Conservation (phyloP, 2,329 filamentous ascomycete species). For the Cladophialophora carrionii region DNA sequence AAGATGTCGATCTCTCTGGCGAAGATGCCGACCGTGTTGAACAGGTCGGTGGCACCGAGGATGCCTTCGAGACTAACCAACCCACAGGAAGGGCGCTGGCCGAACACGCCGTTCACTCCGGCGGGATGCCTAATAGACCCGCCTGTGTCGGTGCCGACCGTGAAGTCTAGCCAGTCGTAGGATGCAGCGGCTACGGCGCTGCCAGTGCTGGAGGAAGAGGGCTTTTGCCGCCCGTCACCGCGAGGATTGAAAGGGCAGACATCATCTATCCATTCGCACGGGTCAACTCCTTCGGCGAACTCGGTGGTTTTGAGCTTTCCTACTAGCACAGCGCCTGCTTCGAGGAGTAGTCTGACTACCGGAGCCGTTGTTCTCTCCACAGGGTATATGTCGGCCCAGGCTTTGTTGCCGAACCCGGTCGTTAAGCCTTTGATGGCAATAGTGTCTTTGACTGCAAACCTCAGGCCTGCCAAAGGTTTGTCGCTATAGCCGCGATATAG, state of each 20-base stretch:
- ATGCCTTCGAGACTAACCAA: constrained; percentile 53
- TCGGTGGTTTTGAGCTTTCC: constrained; percentile 35
- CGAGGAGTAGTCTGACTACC: constrained; percentile 31
- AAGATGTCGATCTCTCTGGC: constrained; percentile 39
- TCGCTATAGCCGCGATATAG: constrained; percentile 15
- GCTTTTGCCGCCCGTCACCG: constrained; percentile 45
- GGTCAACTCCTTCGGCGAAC: constrained; percentile 34
- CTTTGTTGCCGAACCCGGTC: constrained; percentile 31
- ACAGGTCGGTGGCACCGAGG: constrained; percentile 46
- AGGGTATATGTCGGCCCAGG: constrained; percentile 30
- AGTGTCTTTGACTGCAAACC: constrained; percentile 36
- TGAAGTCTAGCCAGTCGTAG: constrained; percentile 44
- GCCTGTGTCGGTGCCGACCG: constrained; percentile 42
- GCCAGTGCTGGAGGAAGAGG: constrained; percentile 39
- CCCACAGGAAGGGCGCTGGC: constrained; percentile 52
- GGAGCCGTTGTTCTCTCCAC: constrained; percentile 30
- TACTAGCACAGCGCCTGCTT: constrained; percentile 34
- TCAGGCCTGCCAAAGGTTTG: constrained; percentile 30
- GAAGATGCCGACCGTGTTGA: constrained; percentile 43
- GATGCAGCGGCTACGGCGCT: constrained; percentile 40
- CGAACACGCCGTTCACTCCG: constrained; percentile 50
- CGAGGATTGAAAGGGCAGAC: constrained; percentile 47
- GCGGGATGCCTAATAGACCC: constrained; percentile 56
- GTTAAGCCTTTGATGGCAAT: constrained; percentile 32
- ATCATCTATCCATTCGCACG: constrained; percentile 42